Percentiles rank a stretch among this genome's conserved stretches.
Evolutionary conservation across 305 asterid species (phyloP).

Genomic region (Fraxinus nigra): DNA sequence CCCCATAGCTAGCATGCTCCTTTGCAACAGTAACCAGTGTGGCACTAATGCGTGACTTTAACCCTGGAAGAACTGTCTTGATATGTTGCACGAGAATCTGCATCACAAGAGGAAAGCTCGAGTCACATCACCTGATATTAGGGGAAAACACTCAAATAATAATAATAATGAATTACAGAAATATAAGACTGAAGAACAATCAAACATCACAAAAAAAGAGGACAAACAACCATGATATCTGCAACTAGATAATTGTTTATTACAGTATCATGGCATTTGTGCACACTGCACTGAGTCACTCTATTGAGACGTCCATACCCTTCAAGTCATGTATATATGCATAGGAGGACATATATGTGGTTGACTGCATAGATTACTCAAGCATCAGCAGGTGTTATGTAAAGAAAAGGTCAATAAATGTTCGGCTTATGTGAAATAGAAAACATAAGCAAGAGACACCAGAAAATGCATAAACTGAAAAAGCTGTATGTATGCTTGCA

Average conservation of each 20-base stretch:
- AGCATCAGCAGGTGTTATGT: slow-evolving; percentile 10
- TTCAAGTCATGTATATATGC: slow-evolving; percentile 9
- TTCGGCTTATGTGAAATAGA: neutral
- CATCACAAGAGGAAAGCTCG: slow-evolving; percentile 16
- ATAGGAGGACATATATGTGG: neutral
- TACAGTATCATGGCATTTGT: slow-evolving; percentile 12
- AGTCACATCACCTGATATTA: slow-evolving; percentile 8
- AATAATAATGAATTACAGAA: neutral
- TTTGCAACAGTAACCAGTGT: slow-evolving; percentile 88
- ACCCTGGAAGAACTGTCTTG: slow-evolving; percentile 92
- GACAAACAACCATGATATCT: slow-evolving; percentile 1
- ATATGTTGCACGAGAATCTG: slow-evolving; percentile 96
- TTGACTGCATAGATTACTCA: neutral
- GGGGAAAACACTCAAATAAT: neutral
- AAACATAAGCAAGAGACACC: neutral
- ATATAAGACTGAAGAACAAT: slow-evolving; percentile 1
- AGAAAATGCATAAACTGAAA: neutral
- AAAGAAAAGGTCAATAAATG: neutral
- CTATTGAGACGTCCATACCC: neutral
- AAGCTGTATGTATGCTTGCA: neutral
- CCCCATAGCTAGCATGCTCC: slow-evolving; percentile 98
- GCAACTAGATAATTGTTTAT: neutral
- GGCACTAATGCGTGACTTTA: slow-evolving; percentile 87
- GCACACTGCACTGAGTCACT: neutral
- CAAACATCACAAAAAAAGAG: neutral